phyloP scores from a whole-genome alignment of 805 yeast genomes.

The Saccharomycopsis fibuligera region DNA sequence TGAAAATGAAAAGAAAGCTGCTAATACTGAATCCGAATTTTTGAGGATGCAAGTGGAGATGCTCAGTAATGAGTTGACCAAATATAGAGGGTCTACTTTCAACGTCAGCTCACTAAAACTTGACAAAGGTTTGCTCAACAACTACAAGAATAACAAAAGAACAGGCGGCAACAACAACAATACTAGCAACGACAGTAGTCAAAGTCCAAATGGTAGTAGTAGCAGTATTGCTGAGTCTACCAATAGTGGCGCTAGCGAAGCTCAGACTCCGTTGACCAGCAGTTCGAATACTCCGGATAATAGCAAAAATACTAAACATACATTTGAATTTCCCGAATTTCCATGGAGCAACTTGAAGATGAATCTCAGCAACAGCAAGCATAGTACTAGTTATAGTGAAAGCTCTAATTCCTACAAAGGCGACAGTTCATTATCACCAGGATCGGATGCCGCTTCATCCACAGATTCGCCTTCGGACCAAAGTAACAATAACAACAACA shows the following conservation, averaged over 20 bases:
- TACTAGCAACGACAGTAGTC: too few species aligned
- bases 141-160: neutral
- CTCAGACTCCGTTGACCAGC: neutral
- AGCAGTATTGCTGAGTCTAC: too few species aligned
- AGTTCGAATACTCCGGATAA: conserved; percentile 4
- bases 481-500: neutral
- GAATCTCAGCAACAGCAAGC: neutral
- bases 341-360: conserved; percentile 16
- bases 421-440: conserved; percentile 13
- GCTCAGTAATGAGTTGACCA: conserved; percentile 62
- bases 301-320: conserved; percentile 15
- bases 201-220: too few species aligned
- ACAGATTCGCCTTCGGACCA: conserved; percentile 10
- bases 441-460: conserved; percentile 13
- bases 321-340: conserved; percentile 20
- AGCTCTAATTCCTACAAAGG: conserved; percentile 12
- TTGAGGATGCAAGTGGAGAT: conserved; percentile 70
- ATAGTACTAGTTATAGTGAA: conserved; percentile 10
- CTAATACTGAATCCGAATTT: conserved; percentile 65
- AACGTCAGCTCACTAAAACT: neutral
- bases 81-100: conserved; percentile 38
- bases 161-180: neutral
- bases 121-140: conserved; percentile 16
- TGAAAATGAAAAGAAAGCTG: conserved; percentile 65
- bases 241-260: neutral